These are phyloP conservation scores for Sophora flavescens DNA, from an alignment of 306 rosid genomes.

Conservation along the genomic window DNA sequence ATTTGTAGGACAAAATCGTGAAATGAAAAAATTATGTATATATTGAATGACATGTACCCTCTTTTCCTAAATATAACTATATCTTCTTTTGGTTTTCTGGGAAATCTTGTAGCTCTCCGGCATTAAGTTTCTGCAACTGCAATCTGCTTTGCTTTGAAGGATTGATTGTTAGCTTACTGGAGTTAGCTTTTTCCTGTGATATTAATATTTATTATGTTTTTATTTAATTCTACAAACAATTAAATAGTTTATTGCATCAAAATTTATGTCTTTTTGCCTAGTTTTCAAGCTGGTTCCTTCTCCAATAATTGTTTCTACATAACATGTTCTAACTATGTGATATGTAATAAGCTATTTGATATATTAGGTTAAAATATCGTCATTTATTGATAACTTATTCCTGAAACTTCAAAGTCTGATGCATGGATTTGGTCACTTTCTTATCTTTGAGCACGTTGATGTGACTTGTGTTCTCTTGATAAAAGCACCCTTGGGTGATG, in stretches of 20 bases:
- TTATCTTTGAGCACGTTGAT: slow-evolving; percentile 45
- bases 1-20: slow-evolving; percentile 63
- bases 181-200: slow-evolving; percentile 4
- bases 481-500: slow-evolving; percentile 38
- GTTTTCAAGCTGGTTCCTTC: neutral
- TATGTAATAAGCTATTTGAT: slow-evolving; percentile 18
- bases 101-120: neutral
- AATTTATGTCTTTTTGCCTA: neutral
- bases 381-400: slow-evolving; percentile 33
- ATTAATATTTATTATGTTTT: neutral
- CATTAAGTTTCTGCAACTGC: slow-evolving; percentile 6
- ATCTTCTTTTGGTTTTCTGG: neutral
- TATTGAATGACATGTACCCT: slow-evolving; percentile 41
- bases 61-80: slow-evolving; percentile 3
- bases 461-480: slow-evolving; percentile 4
- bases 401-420: slow-evolving; percentile 40
- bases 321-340: neutral
- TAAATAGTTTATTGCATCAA: neutral
- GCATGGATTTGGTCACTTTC: slow-evolving; percentile 39
- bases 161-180: no score
- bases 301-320: slow-evolving; percentile 26
- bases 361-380: slow-evolving; percentile 24
- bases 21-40: slow-evolving; percentile 64
- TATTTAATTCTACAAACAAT: neutral
- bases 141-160: neutral